These are phyloP conservation scores for Vanrija humicola DNA, from an alignment of 1,284 basidiomycete species.

Conservation along the genomic window DNA sequence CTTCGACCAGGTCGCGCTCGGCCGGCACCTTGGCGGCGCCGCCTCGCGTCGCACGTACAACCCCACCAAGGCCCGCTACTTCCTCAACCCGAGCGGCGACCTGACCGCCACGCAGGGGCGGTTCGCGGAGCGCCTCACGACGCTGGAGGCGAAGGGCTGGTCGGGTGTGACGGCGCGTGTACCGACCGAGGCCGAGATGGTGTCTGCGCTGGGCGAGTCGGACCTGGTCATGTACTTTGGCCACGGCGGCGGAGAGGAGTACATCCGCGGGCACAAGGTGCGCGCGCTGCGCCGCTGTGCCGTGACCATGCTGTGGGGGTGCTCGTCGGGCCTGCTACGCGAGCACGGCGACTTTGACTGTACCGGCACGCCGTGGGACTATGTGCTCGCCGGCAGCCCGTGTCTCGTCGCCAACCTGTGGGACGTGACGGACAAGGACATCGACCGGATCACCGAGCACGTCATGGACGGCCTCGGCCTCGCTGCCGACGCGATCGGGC, in stretches of 20 bases:
- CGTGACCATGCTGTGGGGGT: slow-evolving; percentile 96
- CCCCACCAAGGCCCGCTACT: slow-evolving; percentile 68
- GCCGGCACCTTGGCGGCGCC: slow-evolving; percentile 42
- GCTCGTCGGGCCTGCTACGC: slow-evolving; percentile 82
- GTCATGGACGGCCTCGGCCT: slow-evolving; percentile 75
- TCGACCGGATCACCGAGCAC: slow-evolving; percentile 82
- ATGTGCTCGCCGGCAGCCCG: slow-evolving; percentile 93
- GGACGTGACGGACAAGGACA: slow-evolving; percentile 97
- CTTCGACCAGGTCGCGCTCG: slow-evolving; percentile 69
- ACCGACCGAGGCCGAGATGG: slow-evolving; percentile 76
- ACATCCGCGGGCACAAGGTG: slow-evolving; percentile 79
- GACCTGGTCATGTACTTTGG: slow-evolving; percentile 96
- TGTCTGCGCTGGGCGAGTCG: slow-evolving; percentile 62
- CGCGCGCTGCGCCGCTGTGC: slow-evolving; percentile 77
- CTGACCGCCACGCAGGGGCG: slow-evolving; percentile 75
- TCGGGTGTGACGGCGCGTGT: slow-evolving; percentile 69
- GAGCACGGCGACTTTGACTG: slow-evolving; percentile 93
- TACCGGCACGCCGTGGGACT: slow-evolving; percentile 85
- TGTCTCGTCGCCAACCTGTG: slow-evolving; percentile 90
- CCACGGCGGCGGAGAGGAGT: slow-evolving; percentile 94
- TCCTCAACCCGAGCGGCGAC: slow-evolving; percentile 91
- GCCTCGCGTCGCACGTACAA: slow-evolving; percentile 53
- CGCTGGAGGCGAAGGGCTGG: slow-evolving; percentile 70
- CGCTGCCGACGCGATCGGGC: slow-evolving; percentile 27
- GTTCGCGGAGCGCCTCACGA: slow-evolving; percentile 71